Conservation (phyloP, 371 early-diverging fungal species). For the Actinomucor elegans region DNA sequence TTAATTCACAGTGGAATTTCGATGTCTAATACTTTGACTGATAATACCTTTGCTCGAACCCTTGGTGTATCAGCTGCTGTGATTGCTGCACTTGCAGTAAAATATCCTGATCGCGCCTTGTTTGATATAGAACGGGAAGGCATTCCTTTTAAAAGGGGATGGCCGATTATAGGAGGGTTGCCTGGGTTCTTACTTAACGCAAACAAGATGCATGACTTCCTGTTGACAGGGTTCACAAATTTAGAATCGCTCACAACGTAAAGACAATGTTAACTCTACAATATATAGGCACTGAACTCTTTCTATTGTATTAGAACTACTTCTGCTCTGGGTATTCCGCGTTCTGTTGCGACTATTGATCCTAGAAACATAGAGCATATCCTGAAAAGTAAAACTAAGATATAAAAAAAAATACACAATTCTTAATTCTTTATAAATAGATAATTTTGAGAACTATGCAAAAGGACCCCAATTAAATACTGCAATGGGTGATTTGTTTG, state of each 20-base stretch:
- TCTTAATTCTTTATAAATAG: conserved; percentile 6
- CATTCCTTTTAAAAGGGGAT: conserved; percentile 15
- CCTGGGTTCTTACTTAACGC: conserved; percentile 7
- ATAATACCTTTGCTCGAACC: conserved; percentile 1
- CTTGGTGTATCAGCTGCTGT: conserved; percentile 18
- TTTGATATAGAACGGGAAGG: conserved; percentile 21
- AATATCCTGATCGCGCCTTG: conserved; percentile 29
- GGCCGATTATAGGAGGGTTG: conserved; percentile 26
- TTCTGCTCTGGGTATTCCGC: conserved; percentile 26
- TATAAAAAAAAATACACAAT: neutral
- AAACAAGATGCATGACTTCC: conserved; percentile 19
- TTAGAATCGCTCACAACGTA: conserved; percentile 29
- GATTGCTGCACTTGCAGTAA: conserved; percentile 15
- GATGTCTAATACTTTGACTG: neutral
- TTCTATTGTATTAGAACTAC: conserved; percentile 14
- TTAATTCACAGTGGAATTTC: neutral
- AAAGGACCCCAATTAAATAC: conserved; percentile 32
- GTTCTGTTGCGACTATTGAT: conserved; percentile 21
- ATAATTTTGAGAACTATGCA: conserved; percentile 32
- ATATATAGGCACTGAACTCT: neutral
- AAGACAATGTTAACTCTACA: neutral
- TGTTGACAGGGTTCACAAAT: conserved; percentile 10
- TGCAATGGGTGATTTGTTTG: conserved; percentile 26
- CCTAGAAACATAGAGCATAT: conserved; percentile 34
- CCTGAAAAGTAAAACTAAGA: conserved; percentile 20